Percentiles rank a stretch among this genome's conserved stretches.
phyloP scores from a whole-genome alignment of 345 rosid genomes.

The Brassica rapa region DNA sequence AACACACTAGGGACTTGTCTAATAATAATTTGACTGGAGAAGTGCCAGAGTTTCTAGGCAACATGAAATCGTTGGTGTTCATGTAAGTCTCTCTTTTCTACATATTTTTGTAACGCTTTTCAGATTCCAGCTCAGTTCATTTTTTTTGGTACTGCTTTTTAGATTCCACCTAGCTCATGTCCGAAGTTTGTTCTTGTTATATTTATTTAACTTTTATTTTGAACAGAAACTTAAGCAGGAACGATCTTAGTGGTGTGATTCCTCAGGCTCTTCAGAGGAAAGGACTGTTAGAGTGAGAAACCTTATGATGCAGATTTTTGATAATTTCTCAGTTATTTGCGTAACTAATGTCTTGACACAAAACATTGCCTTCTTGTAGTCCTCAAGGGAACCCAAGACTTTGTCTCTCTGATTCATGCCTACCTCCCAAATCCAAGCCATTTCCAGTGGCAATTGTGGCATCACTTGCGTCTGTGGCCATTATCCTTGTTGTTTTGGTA shows the following conservation, averaged over 20 bases:
- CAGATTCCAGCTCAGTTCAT: no score
- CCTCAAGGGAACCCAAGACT: slow-evolving; percentile 20
- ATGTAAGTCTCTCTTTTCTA: slow-evolving; percentile 43
- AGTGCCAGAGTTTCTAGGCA: slow-evolving; percentile 47
- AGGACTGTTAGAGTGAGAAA: slow-evolving; percentile 11
- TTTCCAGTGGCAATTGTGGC: slow-evolving; percentile 2
- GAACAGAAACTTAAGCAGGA: slow-evolving; percentile 44
- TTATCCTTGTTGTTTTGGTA: background rate
- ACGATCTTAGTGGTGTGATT: slow-evolving; percentile 44
- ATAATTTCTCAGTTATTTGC: background rate
- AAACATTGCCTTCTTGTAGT: background rate
- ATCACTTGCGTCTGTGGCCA: slow-evolving; percentile 12
- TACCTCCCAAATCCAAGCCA: background rate
- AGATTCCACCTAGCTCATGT: background rate
- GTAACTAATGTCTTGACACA: background rate
- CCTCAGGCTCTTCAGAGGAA: slow-evolving; percentile 33
- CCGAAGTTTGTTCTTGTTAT: background rate
- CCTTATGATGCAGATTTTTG: background rate
- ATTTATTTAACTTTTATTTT: background rate
- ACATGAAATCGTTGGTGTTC: slow-evolving; percentile 38
- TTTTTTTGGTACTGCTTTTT: background rate
- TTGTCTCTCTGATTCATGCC: background rate
- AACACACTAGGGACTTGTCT: slow-evolving; percentile 42
- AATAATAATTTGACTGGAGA: slow-evolving; percentile 46
- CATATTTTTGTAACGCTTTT: background rate